These are phyloP conservation scores for Discostella stelligera DNA, from an alignment of 352 stramenopile genomes.

Conservation along the genomic window DNA sequence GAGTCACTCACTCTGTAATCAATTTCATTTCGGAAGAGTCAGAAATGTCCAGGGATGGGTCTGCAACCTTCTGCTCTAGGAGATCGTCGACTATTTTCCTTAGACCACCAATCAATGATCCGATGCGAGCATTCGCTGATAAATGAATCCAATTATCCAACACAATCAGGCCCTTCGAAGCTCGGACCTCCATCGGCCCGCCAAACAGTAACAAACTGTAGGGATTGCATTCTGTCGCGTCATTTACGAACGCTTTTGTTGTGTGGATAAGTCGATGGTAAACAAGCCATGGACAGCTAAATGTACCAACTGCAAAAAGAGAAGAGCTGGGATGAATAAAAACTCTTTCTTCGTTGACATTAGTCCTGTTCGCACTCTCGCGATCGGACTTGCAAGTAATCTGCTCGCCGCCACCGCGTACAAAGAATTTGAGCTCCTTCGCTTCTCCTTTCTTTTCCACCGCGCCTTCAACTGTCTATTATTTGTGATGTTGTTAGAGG, in stretches of 20 bases:
- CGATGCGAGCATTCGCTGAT: constrained; percentile 75
- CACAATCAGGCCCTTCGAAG: constrained; percentile 67
- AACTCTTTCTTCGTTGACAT: constrained; percentile 86
- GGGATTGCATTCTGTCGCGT: constrained; percentile 94
- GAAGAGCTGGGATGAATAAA: constrained; percentile 95
- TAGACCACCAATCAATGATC: constrained; percentile 72
- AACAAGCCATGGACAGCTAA: constrained; percentile 93
- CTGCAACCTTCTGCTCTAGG: constrained; percentile 63
- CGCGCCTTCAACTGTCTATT: constrained; percentile 45
- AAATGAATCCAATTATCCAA: constrained; percentile 68
- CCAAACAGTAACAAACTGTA: constrained; percentile 98
- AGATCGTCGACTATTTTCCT: constrained; percentile 70
- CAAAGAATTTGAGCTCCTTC: constrained; percentile 92
- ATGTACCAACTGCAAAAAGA: constrained; percentile 89
- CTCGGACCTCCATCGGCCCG: constrained; percentile 83
- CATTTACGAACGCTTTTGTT: constrained; percentile 94
- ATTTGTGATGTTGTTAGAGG: background rate
- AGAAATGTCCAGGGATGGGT: constrained; percentile 67
- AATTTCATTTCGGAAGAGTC: constrained; percentile 66
- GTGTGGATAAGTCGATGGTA: constrained; percentile 88
- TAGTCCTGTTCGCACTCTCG: constrained; percentile 8
- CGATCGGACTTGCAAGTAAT: constrained; percentile 4
- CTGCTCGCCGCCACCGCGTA: constrained; percentile 55
- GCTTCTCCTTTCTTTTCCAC: constrained; percentile 89
- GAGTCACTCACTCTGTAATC: constrained; percentile 51